Conservation (phyloP, 345 rosid genomes). For the Populus euphratica region DNA sequence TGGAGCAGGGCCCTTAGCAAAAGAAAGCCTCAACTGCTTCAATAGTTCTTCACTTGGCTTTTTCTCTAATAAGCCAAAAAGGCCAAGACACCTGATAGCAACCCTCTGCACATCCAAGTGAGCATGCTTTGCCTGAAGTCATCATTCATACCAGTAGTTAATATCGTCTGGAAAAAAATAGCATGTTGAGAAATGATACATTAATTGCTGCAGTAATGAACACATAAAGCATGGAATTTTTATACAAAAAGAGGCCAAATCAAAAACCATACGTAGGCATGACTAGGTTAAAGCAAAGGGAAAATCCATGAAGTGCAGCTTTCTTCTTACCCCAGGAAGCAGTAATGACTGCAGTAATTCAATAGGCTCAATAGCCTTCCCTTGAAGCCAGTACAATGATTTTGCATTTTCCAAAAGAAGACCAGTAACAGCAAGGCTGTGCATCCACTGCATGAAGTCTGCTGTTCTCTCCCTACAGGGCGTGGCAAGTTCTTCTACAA, state of each 20-base stretch:
- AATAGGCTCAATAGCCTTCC: constrained; percentile 61
- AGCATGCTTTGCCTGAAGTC: constrained; percentile 81
- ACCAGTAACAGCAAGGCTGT: constrained; percentile 78
- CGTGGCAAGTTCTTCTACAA: constrained; percentile 67
- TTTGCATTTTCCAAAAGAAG: constrained; percentile 76
- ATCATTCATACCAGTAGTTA: constrained; percentile 10
- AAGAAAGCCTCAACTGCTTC: constrained; percentile 63
- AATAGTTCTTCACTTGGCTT: constrained; percentile 66
- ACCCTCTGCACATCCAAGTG: constrained; percentile 91
- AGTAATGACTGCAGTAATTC: constrained; percentile 74
- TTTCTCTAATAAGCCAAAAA: constrained; percentile 75
- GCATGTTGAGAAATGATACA: too few species aligned
- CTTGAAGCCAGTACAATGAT: constrained; percentile 55
- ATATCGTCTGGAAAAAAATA: constrained; percentile 3
- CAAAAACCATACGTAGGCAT: neutral
- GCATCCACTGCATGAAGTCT: constrained; percentile 94
- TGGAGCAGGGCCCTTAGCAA: constrained; percentile 53
- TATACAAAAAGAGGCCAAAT: too few species aligned
- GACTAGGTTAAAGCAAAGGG: constrained; percentile 9
- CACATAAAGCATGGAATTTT: too few species aligned
- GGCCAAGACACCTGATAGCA: constrained; percentile 78
- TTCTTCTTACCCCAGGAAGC: constrained; percentile 83
- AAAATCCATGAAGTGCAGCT: constrained; percentile 14
- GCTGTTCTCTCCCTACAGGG: constrained; percentile 98
- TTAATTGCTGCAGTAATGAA: too few species aligned